Base-by-base conservation (phyloP, 768 basidiomycete species). In the Tylopilus subfusipes region DNA sequence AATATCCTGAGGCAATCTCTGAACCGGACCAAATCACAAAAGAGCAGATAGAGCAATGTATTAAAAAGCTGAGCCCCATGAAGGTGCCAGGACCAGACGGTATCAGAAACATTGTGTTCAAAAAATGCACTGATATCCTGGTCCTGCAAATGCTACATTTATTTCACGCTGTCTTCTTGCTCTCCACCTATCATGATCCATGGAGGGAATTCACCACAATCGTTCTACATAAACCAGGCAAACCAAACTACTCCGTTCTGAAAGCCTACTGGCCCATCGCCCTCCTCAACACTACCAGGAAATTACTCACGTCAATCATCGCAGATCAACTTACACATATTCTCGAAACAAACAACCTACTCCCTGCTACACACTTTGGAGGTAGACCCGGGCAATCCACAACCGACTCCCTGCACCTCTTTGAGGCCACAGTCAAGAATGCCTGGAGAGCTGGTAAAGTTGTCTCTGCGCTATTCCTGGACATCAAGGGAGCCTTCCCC, bases 211-310 rank as follows among this genome's bases (percentile, higher is more conserved):
- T n/a, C n/a, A 66, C 52, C 0, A 74, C 70, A 0, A 52, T 72
- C 0, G 64, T 75, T 0, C 56, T 78, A 0, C 47, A 62, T 0
- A 79, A 80, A 48, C 75, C 74, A 0, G 71, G 72, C 0, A 68
- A 70, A 36, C 50, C 64, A 0, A 49, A 68, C 55, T 79, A 80
- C 59, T 48, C 62, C 0, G 0, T 24, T 0, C 12, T 29, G 0
- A 56, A 56, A 24, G 50, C 51, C 11, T 59, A 50, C 8, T 9
- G 10, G 0, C 51, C 48, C 0, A 59, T 56, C 0, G 44, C 40
- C 0, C 44, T 59, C 0, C 54, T 59, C 0, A 48, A 59, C 16
- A 59, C 39, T 13, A 53, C 29, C 2, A 43, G 29, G 0, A 59
- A 59, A 16, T n/a, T 58, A 0, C 47, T 58, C 0, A 31, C 27